Base-by-base conservation (phyloP, 805 yeast species). In the Yarrowia sp. region DNA sequence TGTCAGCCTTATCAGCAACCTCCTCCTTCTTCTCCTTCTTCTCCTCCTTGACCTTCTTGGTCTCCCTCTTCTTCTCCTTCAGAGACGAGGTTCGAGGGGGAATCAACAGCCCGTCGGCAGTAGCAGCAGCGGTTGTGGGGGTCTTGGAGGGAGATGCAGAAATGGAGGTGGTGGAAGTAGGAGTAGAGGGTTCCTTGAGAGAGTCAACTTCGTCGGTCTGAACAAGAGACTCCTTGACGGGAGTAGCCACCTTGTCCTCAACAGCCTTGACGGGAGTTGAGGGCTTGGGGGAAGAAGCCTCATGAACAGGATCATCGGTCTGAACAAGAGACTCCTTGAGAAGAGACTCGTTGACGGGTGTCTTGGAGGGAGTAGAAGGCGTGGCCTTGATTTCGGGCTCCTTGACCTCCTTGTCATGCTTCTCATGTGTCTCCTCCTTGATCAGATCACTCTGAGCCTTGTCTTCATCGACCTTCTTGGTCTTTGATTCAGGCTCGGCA, bases 31-130 rank as follows among this genome's bases (percentile, higher is more conserved):
- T 69, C 35, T 9, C 36, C 15, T 39, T 38, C 35, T 35, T 36
- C 42, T 55, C 39, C 61, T 67, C 66, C 38, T 53, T 63, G 14
- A 65, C 67, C 15, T 67, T 70, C 50, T 66, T 67, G 44, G 60
- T 22, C 57, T 50, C 22, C 14, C 18, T 2, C 42, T 28, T 50
- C 8, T 42, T 43, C 28, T 10, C 7, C 22, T 39, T 45, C 35
- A 55, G 61, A 31, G 61, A 55, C 14, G 61, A 55, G 8, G 61
- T 55, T 28, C 61, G 47, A 11, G 61, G 61, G 15, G 61, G 61
- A 31, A 55, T 55, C 15, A 55, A 14, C 7, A 55, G 36, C 38
- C 41, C 47, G 11, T 38, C 47, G 17, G 31, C 47, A 3, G 61
- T 31, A 13, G 47, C n/a, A 31, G 61, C 31, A n/a, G 61, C 38